phyloP scores from a whole-genome alignment of 78 protist species.

The Emiliania huxleyi region DNA sequence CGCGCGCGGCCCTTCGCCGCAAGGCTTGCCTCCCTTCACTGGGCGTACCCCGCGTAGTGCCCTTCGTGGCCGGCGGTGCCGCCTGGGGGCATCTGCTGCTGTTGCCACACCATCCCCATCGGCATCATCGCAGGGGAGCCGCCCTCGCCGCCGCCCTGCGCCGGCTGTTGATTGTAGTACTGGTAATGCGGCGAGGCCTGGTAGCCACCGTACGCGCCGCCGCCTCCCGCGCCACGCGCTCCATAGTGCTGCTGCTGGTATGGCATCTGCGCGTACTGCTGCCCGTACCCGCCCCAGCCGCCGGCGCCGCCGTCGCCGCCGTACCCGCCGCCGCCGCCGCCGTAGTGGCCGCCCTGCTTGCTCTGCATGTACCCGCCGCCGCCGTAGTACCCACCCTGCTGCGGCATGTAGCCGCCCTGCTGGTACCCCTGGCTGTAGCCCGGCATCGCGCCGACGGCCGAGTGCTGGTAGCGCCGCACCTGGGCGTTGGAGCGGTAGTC shows the following conservation, averaged over 20 bases:
- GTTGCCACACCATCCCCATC: neutral
- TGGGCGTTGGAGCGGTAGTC: constrained; percentile 23
- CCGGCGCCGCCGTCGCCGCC: neutral
- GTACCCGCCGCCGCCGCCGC: neutral
- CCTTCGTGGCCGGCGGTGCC: neutral
- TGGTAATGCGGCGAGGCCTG: neutral
- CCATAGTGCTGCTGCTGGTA: no score
- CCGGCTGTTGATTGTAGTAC: neutral
- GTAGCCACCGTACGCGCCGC: neutral
- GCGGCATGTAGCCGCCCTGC: neutral
- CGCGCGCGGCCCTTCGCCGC: no score
- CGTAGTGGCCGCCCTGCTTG: neutral
- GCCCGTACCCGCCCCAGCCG: neutral
- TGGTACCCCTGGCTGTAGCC: no score
- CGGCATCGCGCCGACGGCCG: neutral
- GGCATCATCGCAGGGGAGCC: neutral
- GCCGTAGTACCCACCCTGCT: no score
- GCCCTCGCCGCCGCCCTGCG: neutral
- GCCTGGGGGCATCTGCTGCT: neutral
- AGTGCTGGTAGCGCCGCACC: constrained; percentile 14
- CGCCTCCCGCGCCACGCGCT: neutral
- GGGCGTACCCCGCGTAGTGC: neutral
- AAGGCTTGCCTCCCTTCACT: no score
- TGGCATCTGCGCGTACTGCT: no score
- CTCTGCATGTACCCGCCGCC: neutral